Evolutionary conservation across 78 protist genomes (phyloP).

Genomic region (Abeoforma whisleri): DNA sequence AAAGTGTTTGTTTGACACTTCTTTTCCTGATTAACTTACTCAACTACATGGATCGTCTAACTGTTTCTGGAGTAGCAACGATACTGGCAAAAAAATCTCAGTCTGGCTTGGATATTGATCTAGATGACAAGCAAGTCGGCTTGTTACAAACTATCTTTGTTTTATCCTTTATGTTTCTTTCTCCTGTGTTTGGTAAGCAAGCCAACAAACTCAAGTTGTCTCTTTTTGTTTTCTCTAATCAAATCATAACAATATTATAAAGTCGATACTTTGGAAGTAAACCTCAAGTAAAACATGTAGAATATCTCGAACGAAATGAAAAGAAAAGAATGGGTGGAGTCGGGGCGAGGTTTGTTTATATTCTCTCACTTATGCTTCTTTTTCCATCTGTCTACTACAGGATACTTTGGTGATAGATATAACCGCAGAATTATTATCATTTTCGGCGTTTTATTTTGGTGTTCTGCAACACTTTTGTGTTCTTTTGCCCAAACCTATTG

Average conservation of each 20-base stretch:
- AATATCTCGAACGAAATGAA: too few relatives aligned
- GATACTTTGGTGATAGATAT: slow-evolving; percentile 11
- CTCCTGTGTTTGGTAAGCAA: slow-evolving; percentile 28
- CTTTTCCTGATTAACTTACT: slow-evolving; percentile 31
- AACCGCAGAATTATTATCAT: neutral
- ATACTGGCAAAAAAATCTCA: neutral
- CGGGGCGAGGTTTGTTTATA: too few relatives aligned
- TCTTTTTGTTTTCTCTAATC: too few relatives aligned
- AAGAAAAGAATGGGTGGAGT: too few relatives aligned
- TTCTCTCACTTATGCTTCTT: too few relatives aligned
- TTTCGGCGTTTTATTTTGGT: slow-evolving; percentile 14
- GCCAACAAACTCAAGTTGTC: too few relatives aligned
- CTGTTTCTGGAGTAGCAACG: slow-evolving; percentile 1
- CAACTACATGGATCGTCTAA: slow-evolving; percentile 39
- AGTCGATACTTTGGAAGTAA: too few relatives aligned
- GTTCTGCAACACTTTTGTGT: neutral
- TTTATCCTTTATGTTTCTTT: slow-evolving; percentile 12
- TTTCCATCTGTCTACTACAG: too few relatives aligned
- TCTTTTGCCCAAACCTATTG: neutral
- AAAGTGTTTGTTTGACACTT: neutral
- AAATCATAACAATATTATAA: too few relatives aligned
- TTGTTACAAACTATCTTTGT: slow-evolving; percentile 25
- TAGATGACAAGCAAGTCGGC: neutral
- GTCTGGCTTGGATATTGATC: neutral
- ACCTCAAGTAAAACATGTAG: too few relatives aligned